A percentile compares a stretch with the other conserved stretches of the same genome.
These are phyloP conservation scores for Ceratobasidium papillatum DNA, from an alignment of 1,284 basidiomycete genomes.

Conservation along the genomic window DNA sequence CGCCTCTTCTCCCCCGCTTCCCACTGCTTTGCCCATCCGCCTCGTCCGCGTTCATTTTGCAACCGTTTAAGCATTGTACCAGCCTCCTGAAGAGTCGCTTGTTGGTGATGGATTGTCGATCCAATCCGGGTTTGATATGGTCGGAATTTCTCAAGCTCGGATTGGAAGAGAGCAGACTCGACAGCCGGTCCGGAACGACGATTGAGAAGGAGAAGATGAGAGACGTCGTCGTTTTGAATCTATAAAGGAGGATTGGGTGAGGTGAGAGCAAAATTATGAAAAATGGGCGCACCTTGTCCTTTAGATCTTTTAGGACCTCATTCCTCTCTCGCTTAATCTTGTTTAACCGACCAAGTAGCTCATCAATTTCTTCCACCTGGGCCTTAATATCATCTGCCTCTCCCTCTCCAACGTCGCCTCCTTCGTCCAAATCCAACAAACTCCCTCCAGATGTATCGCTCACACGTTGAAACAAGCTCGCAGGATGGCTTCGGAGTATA, in stretches of 20 bases:
- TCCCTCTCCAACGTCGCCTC: conserved; percentile 68
- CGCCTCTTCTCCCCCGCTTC: conserved; percentile 80
- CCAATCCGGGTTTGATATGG: conserved; percentile 87
- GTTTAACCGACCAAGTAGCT: conserved; percentile 75
- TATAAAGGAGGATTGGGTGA: conserved; percentile 50
- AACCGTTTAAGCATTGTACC: conserved; percentile 73
- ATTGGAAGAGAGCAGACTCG: conserved; percentile 88
- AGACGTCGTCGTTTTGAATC: conserved; percentile 97
- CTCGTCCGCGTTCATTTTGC: conserved; percentile 74
- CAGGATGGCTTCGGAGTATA: conserved; percentile 66
- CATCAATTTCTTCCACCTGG: conserved; percentile 79
- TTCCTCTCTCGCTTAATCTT: conserved; percentile 86
- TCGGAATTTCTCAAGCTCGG: conserved; percentile 94
- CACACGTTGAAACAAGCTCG: conserved; percentile 76
- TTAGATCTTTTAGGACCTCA: conserved; percentile 90
- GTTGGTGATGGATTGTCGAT: conserved; percentile 80
- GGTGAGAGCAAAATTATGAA: background rate
- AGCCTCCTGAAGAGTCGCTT: conserved; percentile 74
- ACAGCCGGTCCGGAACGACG: conserved; percentile 79
- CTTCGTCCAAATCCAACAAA: conserved; percentile 76
- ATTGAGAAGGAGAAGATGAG: conserved; percentile 91
- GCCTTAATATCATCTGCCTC: conserved; percentile 72
- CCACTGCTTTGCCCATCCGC: conserved; percentile 77
- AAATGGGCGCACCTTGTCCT: conserved; percentile 76
- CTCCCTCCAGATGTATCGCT: conserved; percentile 64